Evolutionary conservation across 441 rosid genomes (phyloP).

Genomic region (Gossypium davidsonii): DNA sequence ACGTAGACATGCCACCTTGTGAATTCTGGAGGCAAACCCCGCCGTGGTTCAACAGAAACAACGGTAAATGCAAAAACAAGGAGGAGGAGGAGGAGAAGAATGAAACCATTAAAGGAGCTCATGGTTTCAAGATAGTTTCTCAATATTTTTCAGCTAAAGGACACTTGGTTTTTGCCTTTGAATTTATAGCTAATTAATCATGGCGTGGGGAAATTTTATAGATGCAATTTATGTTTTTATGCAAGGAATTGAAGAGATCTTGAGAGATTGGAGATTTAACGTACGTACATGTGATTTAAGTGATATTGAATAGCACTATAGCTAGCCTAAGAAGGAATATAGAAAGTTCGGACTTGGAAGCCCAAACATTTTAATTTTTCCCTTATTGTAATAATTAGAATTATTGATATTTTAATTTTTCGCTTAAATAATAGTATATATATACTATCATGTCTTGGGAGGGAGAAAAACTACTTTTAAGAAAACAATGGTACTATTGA

Average conservation of each 20-base stretch:
- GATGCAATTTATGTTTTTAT: conserved; percentile 2
- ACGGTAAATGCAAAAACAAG: not conserved
- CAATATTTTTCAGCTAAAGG: not conserved
- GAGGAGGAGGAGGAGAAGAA: not conserved
- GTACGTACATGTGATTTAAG: not conserved
- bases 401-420: too few species aligned
- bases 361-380: not conserved
- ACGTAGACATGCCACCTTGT: conserved; percentile 25
- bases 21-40: conserved; percentile 13
- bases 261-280: not conserved
- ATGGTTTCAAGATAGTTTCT: not conserved
- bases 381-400: not conserved
- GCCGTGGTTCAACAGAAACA: not conserved
- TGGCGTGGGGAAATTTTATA: not conserved
- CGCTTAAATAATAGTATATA: too few species aligned
- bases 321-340: not conserved
- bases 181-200: conserved; percentile 2
- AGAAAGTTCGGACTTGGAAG: not conserved
- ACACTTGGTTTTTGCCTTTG: not conserved
- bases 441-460: too few species aligned
- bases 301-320: not conserved
- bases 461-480: too few species aligned
- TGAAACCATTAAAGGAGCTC: not conserved
- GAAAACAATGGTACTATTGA: too few species aligned
- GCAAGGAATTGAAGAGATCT: not conserved